A percentile compares a stretch with the other conserved stretches of the same genome.
These are phyloP conservation scores for Metschnikowia koreensis DNA, from an alignment of 805 yeast genomes.

Conservation along the genomic window DNA sequence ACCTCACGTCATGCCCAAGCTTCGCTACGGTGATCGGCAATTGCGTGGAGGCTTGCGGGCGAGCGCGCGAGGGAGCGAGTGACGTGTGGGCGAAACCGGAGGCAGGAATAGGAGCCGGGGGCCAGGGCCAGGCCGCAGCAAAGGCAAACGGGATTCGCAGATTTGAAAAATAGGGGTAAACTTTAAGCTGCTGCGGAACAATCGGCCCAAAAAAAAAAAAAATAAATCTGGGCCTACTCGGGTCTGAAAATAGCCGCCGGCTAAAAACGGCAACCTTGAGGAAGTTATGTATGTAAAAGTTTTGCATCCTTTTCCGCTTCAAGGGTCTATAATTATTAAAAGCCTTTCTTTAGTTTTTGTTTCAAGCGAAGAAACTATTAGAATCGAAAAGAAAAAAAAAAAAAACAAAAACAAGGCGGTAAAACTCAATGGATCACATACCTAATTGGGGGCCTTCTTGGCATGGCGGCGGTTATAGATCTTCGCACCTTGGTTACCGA, in stretches of 20 bases:
- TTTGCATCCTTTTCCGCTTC: too few species aligned
- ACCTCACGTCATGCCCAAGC: neutral
- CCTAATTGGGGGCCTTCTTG: too few species aligned
- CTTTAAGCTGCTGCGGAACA: neutral
- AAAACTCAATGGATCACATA: too few species aligned
- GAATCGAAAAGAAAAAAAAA: too few species aligned
- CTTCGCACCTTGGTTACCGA: too few species aligned
- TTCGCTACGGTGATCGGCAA: conserved; percentile 5
- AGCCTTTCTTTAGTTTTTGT: too few species aligned
- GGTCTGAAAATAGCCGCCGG: neutral
- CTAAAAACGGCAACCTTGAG: too few species aligned
- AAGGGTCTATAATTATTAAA: too few species aligned
- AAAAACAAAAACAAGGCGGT: too few species aligned
- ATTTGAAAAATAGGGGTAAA: neutral
- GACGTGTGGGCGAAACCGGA: conserved; percentile 5
- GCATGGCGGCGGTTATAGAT: too few species aligned
- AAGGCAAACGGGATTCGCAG: neutral
- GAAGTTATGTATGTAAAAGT: too few species aligned
- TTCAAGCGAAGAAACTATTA: too few species aligned
- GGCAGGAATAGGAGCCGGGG: conserved; percentile 13
- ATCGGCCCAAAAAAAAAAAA: neutral
- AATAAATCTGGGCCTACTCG: neutral
- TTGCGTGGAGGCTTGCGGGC: conserved; percentile 5
- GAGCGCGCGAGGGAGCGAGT: conserved; percentile 9
- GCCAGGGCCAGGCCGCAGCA: conserved; percentile 10